These are phyloP conservation scores for Annulohypoxylon bovei DNA, from an alignment of 495 filamentous ascomycete species.

Conservation along the genomic window DNA sequence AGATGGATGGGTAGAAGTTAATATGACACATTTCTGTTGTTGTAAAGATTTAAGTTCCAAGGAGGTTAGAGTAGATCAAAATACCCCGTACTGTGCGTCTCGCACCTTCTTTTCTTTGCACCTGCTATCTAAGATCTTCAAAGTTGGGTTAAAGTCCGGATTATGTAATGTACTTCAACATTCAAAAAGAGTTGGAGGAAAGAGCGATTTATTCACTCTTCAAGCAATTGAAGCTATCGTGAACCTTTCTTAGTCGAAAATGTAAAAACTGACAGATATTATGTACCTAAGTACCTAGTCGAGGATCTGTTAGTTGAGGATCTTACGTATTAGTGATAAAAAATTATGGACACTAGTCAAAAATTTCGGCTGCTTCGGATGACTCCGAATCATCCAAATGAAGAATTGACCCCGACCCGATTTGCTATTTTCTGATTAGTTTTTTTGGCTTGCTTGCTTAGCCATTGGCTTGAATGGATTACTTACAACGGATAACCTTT, in stretches of 20 bases:
- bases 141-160: background rate
- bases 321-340: background rate
- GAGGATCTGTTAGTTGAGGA: background rate
- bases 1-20: background rate
- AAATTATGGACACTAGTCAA: background rate
- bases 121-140: background rate
- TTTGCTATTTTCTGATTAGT: slow-evolving; percentile 13
- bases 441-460: background rate
- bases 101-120: background rate
- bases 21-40: background rate
- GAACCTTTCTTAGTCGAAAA: background rate
- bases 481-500: slow-evolving; percentile 37
- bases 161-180: background rate
- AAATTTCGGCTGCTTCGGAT: slow-evolving; percentile 2
- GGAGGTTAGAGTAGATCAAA: background rate
- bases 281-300: too few species aligned
- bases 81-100: background rate
- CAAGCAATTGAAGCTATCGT: background rate
- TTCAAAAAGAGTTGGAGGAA: background rate
- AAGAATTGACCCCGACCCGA: slow-evolving; percentile 31
- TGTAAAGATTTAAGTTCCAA: background rate
- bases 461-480: background rate
- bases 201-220: background rate
- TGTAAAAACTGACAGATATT: background rate
- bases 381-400: slow-evolving; percentile 1